phyloP scores from a whole-genome alignment of 345 rosid species.

The Bruguiera parviflora region DNA sequence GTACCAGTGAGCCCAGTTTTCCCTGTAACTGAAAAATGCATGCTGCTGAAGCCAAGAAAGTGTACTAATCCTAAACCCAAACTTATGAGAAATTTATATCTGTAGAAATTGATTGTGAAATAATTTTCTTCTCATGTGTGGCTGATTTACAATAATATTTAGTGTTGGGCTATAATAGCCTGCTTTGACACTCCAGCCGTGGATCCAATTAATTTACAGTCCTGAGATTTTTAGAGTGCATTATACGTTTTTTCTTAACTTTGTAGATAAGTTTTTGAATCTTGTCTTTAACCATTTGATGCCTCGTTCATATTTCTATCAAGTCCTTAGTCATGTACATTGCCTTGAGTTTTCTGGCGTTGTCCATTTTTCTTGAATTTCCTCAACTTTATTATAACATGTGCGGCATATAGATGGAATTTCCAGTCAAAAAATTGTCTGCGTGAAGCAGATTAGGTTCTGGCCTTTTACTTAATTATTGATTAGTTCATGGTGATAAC shows the following conservation, averaged over 20 bases:
- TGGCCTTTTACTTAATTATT: not conserved
- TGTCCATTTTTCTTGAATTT: too few relatives aligned
- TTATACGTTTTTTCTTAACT: too few relatives aligned
- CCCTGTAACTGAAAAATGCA: not conserved
- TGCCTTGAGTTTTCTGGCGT: not conserved
- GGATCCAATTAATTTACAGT: not conserved
- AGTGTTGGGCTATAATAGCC: not conserved
- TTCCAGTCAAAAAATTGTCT: too few relatives aligned
- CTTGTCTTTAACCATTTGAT: not conserved
- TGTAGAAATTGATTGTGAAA: not conserved
- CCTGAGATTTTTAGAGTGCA: not conserved
- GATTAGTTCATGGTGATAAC: slow-evolving; percentile 13
- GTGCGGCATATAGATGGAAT: too few relatives aligned
- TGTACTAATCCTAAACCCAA: too few relatives aligned
- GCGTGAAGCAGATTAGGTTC: not conserved
- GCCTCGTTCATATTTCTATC: not conserved
- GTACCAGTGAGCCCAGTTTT: slow-evolving; percentile 5
- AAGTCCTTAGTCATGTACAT: not conserved
- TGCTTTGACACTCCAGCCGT: not conserved
- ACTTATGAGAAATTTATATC: not conserved
- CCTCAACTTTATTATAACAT: too few relatives aligned
- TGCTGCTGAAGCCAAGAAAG: not conserved
- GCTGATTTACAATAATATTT: not conserved
- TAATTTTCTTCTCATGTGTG: too few relatives aligned
- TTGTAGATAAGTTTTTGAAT: not conserved